phyloP scores from a whole-genome alignment of 78 protist species.

The Dictyostelium capitatum region DNA sequence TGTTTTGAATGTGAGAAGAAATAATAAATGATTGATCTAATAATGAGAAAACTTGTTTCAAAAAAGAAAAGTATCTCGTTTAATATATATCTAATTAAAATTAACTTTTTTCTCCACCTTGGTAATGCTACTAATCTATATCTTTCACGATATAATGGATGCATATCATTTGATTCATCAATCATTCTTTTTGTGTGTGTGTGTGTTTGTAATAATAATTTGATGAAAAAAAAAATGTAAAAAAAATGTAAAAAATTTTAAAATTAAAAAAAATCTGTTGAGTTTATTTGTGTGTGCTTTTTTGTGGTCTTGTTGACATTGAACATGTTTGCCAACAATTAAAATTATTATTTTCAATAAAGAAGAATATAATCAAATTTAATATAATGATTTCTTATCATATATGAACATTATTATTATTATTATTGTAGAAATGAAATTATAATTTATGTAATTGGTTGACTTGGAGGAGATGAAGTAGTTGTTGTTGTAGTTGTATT shows the following conservation, averaged over 20 bases:
- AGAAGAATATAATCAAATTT: too few species aligned
- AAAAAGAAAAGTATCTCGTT: neutral
- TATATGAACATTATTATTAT: too few species aligned
- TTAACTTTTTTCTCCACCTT: slow-evolving; percentile 17
- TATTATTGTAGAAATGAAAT: too few species aligned
- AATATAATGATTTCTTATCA: too few species aligned
- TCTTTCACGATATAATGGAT: neutral
- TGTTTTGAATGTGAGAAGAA: neutral
- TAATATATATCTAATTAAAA: neutral
- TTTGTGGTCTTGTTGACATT: too few species aligned
- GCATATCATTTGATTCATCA: neutral
- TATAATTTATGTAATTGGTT: neutral
- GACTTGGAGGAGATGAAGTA: neutral
- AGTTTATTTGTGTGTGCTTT: too few species aligned
- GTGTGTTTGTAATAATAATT: too few species aligned
- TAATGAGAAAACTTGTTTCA: neutral
- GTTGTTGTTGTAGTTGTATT: neutral
- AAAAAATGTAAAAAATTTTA: too few species aligned
- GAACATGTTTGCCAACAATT: too few species aligned
- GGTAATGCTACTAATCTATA: slow-evolving; percentile 18
- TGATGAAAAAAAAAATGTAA: too few species aligned
- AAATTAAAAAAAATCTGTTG: too few species aligned
- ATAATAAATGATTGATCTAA: neutral
- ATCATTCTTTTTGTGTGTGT: neutral
- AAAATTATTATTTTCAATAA: too few species aligned